phyloP scores from a whole-genome alignment of 805 yeast species.

The Nakazawaea populi region DNA sequence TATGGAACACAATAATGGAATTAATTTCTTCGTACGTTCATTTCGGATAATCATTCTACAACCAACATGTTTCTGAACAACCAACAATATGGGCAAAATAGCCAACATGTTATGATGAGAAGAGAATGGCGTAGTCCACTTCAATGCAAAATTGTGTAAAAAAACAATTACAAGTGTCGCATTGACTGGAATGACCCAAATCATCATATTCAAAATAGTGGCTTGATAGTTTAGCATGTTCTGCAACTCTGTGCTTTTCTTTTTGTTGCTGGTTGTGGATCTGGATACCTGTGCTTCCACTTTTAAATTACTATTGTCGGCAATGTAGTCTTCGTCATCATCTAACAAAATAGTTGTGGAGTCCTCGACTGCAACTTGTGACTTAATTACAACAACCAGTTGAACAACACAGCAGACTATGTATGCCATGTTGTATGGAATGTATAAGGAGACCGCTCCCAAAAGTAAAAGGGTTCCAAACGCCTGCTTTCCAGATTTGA shows the following conservation, averaged over 20 bases:
- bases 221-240: conserved; percentile 52
- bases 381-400: conserved; percentile 40
- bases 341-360: background rate
- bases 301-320: background rate
- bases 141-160: conserved; percentile 68
- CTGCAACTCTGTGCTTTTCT: conserved; percentile 1
- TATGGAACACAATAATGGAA: conserved; percentile 17
- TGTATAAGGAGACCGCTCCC: conserved; percentile 47
- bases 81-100: conserved; percentile 61
- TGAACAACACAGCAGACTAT: conserved; percentile 57
- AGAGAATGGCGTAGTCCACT: conserved; percentile 79
- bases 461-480: conserved; percentile 33
- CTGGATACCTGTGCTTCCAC: conserved; percentile 2
- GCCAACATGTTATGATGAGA: conserved; percentile 83
- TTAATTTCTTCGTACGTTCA: conserved; percentile 18
- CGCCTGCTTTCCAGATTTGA: conserved; percentile 21
- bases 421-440: conserved; percentile 81
- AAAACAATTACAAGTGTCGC: conserved; percentile 77
- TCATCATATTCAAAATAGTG: conserved; percentile 59
- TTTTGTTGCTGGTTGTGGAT: background rate
- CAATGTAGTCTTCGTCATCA: background rate
- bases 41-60: conserved; percentile 40
- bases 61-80: conserved; percentile 50
- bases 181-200: conserved; percentile 76
- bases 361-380: conserved; percentile 11